These are phyloP conservation scores for Porpolomopsis calyptriformis DNA, from an alignment of 768 basidiomycete species.

Conservation along the genomic window DNA sequence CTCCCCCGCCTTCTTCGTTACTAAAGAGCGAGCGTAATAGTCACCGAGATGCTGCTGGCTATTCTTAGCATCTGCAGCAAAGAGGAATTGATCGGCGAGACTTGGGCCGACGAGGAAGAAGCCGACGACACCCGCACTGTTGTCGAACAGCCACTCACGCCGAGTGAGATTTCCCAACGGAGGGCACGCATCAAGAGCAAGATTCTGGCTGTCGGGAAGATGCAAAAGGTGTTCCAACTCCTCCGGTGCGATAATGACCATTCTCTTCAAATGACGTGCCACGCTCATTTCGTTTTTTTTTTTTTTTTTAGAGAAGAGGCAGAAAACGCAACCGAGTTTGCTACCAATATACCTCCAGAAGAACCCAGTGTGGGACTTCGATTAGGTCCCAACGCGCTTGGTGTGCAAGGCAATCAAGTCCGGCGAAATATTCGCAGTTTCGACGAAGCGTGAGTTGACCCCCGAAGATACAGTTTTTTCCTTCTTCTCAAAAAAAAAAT, in stretches of 20 bases:
- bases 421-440: constrained; percentile 57
- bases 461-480: not conserved
- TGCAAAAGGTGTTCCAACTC: constrained; percentile 84
- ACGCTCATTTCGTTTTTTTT: constrained; percentile 3
- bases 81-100: constrained; percentile 71
- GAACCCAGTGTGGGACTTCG: constrained; percentile 19
- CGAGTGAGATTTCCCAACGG: constrained; percentile 35
- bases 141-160: constrained; percentile 19
- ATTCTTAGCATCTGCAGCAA: constrained; percentile 88
- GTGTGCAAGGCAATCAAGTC: constrained; percentile 50
- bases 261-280: no score
- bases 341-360: constrained; percentile 16
- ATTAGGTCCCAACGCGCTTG: constrained; percentile 45
- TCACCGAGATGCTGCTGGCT: constrained; percentile 95
- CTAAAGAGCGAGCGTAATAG: constrained; percentile 31
- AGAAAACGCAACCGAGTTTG: constrained; percentile 66
- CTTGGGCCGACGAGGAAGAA: constrained; percentile 29
- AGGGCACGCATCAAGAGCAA: constrained; percentile 83
- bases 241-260: constrained; percentile 82
- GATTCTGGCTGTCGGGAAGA: constrained; percentile 83
- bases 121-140: constrained; percentile 20
- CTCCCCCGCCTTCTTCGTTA: constrained; percentile 14
- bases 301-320: constrained; percentile 52
- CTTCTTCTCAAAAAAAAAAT: no score
- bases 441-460: constrained; percentile 70